A percentile compares a stretch with the other conserved stretches of the same genome.
Evolutionary conservation across 208 protist genomes (phyloP).

Genomic region (Sergeia podlipaevii): DNA sequence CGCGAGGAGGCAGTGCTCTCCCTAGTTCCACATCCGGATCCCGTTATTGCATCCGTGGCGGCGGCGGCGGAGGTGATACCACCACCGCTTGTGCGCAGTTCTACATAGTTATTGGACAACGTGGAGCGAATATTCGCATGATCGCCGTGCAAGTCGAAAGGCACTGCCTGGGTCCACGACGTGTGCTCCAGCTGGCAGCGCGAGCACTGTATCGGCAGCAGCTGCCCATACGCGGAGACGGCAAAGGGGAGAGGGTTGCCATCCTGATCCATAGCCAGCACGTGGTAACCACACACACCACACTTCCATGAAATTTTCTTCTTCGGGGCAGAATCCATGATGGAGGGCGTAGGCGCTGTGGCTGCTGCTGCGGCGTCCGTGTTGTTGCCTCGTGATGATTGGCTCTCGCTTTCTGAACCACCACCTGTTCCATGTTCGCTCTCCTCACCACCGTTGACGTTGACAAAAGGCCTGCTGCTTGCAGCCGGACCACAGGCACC

Average conservation of each 20-base stretch:
- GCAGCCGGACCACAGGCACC: too few relatives aligned
- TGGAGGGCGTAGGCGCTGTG: background rate
- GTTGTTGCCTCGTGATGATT: too few relatives aligned
- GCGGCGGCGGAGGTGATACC: background rate
- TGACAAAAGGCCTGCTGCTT: too few relatives aligned
- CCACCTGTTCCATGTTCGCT: too few relatives aligned
- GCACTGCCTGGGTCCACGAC: slow-evolving; percentile 52
- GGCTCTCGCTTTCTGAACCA: too few relatives aligned
- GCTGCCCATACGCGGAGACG: slow-evolving; percentile 56
- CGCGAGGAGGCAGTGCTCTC: background rate
- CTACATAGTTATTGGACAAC: slow-evolving; percentile 69
- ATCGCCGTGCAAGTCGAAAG: slow-evolving; percentile 70
- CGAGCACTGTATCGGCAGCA: slow-evolving; percentile 72
- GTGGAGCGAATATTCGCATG: slow-evolving; percentile 72
- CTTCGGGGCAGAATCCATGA: slow-evolving; percentile 1
- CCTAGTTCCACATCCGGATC: background rate
- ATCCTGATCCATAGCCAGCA: slow-evolving; percentile 79
- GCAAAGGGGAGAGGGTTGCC: slow-evolving; percentile 63
- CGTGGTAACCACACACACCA: slow-evolving; percentile 74
- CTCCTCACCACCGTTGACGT: too few relatives aligned
- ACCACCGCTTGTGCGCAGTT: background rate
- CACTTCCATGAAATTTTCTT: slow-evolving; percentile 71
- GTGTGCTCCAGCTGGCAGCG: slow-evolving; percentile 72
- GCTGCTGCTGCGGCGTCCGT: too few relatives aligned
- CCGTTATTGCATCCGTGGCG: background rate